These are phyloP conservation scores for Phytophthora pini DNA, from an alignment of 352 stramenopile genomes.

Conservation along the genomic window DNA sequence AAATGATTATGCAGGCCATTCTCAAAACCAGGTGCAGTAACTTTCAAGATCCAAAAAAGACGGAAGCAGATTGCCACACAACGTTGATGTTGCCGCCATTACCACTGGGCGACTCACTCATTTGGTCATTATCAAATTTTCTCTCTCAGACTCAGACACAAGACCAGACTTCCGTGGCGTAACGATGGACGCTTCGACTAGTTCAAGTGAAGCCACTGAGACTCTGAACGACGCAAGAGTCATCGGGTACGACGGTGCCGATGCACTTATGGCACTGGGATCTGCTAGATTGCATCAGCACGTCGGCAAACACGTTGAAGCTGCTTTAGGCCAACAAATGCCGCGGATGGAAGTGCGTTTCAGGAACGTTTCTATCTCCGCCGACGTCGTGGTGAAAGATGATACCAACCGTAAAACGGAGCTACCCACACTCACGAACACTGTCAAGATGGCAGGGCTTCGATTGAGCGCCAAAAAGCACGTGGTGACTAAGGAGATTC, in stretches of 20 bases:
- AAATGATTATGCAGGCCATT: not conserved
- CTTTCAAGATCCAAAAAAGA: too few species aligned
- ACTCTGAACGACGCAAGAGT: not conserved
- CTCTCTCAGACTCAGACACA: not conserved
- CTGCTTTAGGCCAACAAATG: conserved; percentile 26
- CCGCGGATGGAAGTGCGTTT: conserved; percentile 45
- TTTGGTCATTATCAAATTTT: not conserved
- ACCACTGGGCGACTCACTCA: not conserved
- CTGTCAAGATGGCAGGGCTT: conserved; percentile 10
- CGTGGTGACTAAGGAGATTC: conserved; percentile 49
- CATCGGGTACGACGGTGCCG: conserved; percentile 11
- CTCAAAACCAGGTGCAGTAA: not conserved
- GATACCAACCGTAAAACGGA: conserved; percentile 17
- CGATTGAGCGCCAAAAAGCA: conserved; percentile 42
- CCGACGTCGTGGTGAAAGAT: conserved; percentile 31
- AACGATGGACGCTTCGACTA: not conserved
- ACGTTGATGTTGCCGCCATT: not conserved
- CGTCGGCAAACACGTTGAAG: conserved; percentile 14
- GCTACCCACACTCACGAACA: conserved; percentile 34
- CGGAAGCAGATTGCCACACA: not conserved
- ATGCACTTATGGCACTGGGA: conserved; percentile 16
- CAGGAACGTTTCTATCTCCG: conserved; percentile 36
- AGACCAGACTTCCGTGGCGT: too few species aligned
- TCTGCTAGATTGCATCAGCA: conserved; percentile 26
- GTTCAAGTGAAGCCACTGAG: not conserved